Conservation (phyloP, 1,284 basidiomycete genomes). For the Volvariella volvacea region DNA sequence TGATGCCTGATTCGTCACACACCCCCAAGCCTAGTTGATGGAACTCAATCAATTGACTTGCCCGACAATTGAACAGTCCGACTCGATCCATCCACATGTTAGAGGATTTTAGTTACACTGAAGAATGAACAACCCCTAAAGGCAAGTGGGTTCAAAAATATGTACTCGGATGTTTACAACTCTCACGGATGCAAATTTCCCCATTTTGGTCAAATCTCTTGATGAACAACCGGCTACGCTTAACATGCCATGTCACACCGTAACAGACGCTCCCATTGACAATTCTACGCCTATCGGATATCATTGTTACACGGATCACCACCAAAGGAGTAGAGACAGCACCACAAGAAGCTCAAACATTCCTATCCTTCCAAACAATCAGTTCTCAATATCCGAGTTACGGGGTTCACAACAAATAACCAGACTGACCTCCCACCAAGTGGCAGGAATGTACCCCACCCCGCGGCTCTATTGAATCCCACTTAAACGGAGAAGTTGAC, state of each 20-base stretch:
- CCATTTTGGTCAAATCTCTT: neutral
- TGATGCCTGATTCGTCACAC: neutral
- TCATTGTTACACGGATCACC: neutral
- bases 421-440: neutral
- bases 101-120: conserved; percentile 20
- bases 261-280: neutral
- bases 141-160: neutral
- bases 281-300: neutral
- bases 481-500: conserved; percentile 65
- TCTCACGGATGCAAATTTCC: neutral
- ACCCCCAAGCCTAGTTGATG: conserved; percentile 2
- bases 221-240: neutral
- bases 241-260: neutral
- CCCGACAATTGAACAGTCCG: conserved; percentile 21
- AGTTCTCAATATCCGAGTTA: too few species aligned
- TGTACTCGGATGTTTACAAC: neutral
- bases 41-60: conserved; percentile 10
- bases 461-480: neutral
- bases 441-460: neutral
- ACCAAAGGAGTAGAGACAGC: neutral
- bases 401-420: too few species aligned
- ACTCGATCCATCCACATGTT: conserved; percentile 17
- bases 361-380: neutral
- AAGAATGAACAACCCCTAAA: neutral
- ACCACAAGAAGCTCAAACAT: neutral